Evolutionary conservation across 352 stramenopile genomes (phyloP), one percentile per base, ranked within the genome.

Genomic region (Phytophthora syringae): DNA sequence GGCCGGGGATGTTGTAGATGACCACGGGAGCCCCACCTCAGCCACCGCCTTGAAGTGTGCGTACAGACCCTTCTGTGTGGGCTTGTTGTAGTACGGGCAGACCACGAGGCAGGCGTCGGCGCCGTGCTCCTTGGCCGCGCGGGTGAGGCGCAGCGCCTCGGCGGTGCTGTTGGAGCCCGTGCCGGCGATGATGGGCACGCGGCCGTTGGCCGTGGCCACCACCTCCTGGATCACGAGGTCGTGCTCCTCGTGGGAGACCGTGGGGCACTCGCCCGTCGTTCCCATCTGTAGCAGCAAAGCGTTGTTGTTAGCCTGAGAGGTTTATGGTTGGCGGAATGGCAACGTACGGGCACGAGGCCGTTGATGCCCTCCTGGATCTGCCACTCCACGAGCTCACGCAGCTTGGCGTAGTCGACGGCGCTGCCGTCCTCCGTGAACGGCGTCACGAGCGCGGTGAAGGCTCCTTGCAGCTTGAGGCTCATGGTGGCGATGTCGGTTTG

Each of bases 1-100:
- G 85, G 49, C 97, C 94, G 18, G 97, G 97, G 52, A 99, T 98
- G 84, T 99, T 99, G 90, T 99, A 99, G 49, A 99, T 74, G 34
- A 99, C 86, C 44, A 99, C 84, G 20, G 97, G 97, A 99, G 70
- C 9, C 92, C 94, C 24, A 97, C 78, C 16, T 78, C 79, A 20
- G 86, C 85, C 40, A 96, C 84, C 7, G 80, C 77, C 85, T 97
- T 96, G 76, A 98, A 98, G 80, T 99, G 96, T 34, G 95, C 80
- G 55, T 98, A 95, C 47, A 99, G 71, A 13, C 91, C 94, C 69
- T 95, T 90, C 79, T 99, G 97, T 20, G 97, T 98, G 36, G 97
- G 97, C 84, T 99, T 99, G 79, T 99, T 98, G 83, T 99, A 99
- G 81, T 99, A 99, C 48, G 97, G 97, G 60, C 95, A 98, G 5